Base-by-base conservation (phyloP, 2,329 filamentous ascomycete genomes). In the Magnaporthiopsis incrustans region DNA sequence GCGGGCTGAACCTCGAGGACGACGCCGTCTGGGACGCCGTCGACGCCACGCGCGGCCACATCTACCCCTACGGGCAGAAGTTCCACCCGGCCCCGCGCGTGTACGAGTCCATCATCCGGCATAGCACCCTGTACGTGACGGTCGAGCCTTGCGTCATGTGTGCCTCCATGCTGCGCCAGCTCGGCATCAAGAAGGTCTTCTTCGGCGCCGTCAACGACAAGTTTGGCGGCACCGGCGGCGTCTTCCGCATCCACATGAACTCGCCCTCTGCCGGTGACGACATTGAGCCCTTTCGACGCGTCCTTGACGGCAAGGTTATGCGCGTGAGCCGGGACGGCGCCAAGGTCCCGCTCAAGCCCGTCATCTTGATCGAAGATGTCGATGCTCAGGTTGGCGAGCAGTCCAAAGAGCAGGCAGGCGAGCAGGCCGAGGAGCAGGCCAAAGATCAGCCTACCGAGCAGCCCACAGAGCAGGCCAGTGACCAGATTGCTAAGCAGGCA, bases 101-200 rank as follows among this genome's bases (percentile, higher is more conserved):
- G 68, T 83, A 89, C 63, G 83, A 85, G 44, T 83, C 82, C 15
- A 85, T 94, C 67, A 81, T 98, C 69, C 81, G 80, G 56, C 85
- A 93, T 68, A 83, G 83, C 69, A 89, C 87, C 12, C 85, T 99
- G 62, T 99, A 99, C 76, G 95, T 99, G 61, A 99, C 95, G 0
- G 94, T 99, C 63, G 96, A 99, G 77, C 95, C 95, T 5, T 99
- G 95, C 75, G 92, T 99, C 78, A 99, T 99, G 95, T 99, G 95
- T 74, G 95, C 95, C 15, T 96, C 92, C 8, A 86, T 96, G 63
- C 83, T 99, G 62, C 87, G 92, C 62, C 96, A 99, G 76, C 89
- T 96, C 68, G 85, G 87, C 18, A 92, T 99, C 75, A 86, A 89
- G 67, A 89, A 89, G 69, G 95, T 99, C 38, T 98, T 94, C 76